These are phyloP conservation scores for Cercospora brassicicola DNA, from an alignment of 2,329 filamentous ascomycete species.

Conservation along the genomic window DNA sequence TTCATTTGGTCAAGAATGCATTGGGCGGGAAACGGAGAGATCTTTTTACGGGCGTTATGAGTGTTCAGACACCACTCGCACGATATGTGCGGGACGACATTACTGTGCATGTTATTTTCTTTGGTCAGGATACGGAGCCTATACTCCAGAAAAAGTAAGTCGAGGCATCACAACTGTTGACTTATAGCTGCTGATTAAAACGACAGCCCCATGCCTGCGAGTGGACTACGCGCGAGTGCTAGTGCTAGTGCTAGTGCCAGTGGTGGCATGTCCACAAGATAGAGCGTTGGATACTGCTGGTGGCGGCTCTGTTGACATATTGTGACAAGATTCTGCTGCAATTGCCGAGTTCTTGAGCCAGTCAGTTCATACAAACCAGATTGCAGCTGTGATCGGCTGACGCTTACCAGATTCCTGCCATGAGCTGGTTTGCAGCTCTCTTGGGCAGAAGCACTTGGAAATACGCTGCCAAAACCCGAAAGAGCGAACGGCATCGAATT, in stretches of 20 bases:
- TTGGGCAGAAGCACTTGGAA: not conserved
- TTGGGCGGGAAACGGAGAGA: slow-evolving; percentile 51
- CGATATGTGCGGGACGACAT: slow-evolving; percentile 53
- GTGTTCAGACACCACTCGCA: slow-evolving; percentile 37
- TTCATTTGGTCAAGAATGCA: slow-evolving; percentile 55
- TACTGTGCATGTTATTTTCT: slow-evolving; percentile 57
- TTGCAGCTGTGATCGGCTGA: not conserved
- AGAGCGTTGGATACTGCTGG: not conserved
- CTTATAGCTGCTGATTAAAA: not conserved
- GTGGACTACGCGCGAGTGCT: not conserved
- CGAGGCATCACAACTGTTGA: not conserved
- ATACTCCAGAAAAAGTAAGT: slow-evolving; percentile 1
- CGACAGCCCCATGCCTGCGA: not conserved
- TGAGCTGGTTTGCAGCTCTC: not conserved
- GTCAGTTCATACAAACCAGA: not conserved
- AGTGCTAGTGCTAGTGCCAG: not conserved
- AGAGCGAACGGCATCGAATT: not conserved
- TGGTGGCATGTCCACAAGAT: not conserved
- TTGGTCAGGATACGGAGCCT: slow-evolving; percentile 39
- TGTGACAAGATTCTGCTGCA: not conserved
- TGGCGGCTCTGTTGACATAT: not conserved
- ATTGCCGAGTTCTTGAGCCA: not conserved
- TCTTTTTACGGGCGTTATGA: slow-evolving; percentile 45
- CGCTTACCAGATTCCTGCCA: not conserved
- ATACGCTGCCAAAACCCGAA: not conserved